phyloP scores from a whole-genome alignment of 2,329 filamentous ascomycete species.

The Ceratocystis cacaofunesta region DNA sequence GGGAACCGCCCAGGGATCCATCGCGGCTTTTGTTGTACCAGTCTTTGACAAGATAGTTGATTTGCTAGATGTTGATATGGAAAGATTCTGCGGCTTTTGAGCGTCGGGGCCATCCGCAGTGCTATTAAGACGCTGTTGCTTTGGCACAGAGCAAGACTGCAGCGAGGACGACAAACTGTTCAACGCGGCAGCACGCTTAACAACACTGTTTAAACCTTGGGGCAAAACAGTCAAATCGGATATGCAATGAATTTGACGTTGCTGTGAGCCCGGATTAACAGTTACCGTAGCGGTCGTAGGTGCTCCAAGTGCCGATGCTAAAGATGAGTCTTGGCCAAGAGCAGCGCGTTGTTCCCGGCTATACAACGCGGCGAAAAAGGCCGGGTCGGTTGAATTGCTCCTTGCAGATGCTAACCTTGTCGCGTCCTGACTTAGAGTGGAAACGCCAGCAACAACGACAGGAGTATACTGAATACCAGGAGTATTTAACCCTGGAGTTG shows the following conservation, averaged over 20 bases:
- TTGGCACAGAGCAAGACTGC: not conserved
- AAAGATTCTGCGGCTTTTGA: not conserved
- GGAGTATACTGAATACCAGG: not conserved
- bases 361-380: constrained; percentile 34
- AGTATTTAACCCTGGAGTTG: not conserved
- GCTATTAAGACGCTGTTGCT: not conserved
- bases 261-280: not conserved
- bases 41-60: not conserved
- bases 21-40: not conserved
- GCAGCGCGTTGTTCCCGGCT: constrained; percentile 30
- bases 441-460: not conserved
- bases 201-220: not conserved
- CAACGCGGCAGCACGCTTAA: not conserved
- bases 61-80: not conserved
- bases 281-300: not conserved
- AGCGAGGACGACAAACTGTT: not conserved
- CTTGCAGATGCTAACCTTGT: constrained; percentile 5
- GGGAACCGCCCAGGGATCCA: not conserved
- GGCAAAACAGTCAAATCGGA: not conserved
- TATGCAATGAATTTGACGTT: not conserved
- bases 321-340: constrained; percentile 1
- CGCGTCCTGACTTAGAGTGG: not conserved
- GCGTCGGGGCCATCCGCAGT: not conserved
- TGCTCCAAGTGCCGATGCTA: not conserved
- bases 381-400: constrained; percentile 31